Evolutionary conservation across 1,139 yeast species (phyloP).

Genomic region (Zygosaccharomyces sapae): DNA sequence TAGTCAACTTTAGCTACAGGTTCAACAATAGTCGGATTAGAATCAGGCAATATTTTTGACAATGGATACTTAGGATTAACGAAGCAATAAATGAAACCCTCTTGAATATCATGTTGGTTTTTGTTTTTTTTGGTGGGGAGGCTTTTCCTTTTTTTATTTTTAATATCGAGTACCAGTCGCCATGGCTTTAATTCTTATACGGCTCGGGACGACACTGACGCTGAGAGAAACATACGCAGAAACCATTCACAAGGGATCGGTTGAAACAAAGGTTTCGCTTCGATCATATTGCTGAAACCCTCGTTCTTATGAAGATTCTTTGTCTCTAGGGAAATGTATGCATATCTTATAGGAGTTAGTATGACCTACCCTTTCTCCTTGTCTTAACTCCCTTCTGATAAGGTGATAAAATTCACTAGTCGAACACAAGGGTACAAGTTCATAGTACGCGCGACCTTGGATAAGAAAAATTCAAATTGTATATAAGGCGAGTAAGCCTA

Average conservation of each 20-base stretch:
- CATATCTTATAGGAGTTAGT: no score
- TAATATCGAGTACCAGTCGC: constrained; percentile 1
- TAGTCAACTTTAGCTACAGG: constrained; percentile 9
- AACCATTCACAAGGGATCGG: background rate
- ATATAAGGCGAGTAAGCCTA: background rate
- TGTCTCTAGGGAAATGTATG: no score
- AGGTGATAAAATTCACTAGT: no score
- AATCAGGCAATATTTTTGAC: background rate
- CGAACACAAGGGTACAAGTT: no score
- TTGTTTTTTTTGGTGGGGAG: background rate
- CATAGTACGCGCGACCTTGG: no score
- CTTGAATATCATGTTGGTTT: background rate
- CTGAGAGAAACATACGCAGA: constrained; percentile 5
- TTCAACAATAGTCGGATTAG: background rate
- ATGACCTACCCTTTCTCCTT: no score
- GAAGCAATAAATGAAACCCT: background rate
- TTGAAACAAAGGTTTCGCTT: background rate
- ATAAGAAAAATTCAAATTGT: no score
- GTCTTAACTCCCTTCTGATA: no score
- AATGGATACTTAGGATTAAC: background rate
- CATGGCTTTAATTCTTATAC: constrained; percentile 1
- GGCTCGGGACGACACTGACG: constrained; percentile 1
- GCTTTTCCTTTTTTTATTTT: no score
- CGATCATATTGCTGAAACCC: background rate
- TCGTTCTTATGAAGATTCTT: no score